Evolutionary conservation across 2,329 filamentous ascomycete species (phyloP).

Genomic region (Reticulascus tulasneorum): DNA sequence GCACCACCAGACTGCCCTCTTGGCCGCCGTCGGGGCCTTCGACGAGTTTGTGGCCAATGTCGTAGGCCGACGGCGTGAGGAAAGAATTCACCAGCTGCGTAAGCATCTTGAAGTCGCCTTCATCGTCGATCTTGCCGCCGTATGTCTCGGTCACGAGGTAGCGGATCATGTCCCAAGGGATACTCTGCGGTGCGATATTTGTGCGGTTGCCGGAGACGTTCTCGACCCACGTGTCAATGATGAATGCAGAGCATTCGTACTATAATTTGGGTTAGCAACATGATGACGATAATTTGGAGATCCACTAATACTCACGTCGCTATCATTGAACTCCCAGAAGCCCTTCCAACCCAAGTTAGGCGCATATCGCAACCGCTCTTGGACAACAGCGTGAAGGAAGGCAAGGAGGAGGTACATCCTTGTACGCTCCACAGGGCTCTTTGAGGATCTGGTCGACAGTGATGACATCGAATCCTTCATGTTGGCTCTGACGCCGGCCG

Average conservation of each 20-base stretch:
- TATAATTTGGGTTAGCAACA: slow-evolving; percentile 29
- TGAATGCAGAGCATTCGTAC: slow-evolving; percentile 96
- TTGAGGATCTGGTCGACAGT: slow-evolving; percentile 69
- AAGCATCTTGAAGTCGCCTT: slow-evolving; percentile 74
- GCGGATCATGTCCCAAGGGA: slow-evolving; percentile 95
- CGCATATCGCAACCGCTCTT: slow-evolving; percentile 90
- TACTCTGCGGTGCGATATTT: slow-evolving; percentile 88
- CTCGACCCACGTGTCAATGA: slow-evolving; percentile 94
- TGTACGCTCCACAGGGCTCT: slow-evolving; percentile 84
- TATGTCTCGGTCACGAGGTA: slow-evolving; percentile 92
- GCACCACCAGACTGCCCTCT: slow-evolving; percentile 65
- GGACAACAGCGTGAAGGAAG: slow-evolving; percentile 92
- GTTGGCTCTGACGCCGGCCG: slow-evolving; percentile 91
- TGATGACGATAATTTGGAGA: slow-evolving; percentile 7
- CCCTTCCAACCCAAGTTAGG: slow-evolving; percentile 95
- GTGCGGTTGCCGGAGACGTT: slow-evolving; percentile 76
- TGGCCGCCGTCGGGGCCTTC: slow-evolving; percentile 58
- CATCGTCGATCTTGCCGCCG: slow-evolving; percentile 94
- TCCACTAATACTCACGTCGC: slow-evolving; percentile 71
- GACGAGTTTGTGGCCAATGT: slow-evolving; percentile 87
- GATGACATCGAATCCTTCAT: slow-evolving; percentile 97
- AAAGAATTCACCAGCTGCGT: slow-evolving; percentile 69
- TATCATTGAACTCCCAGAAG: slow-evolving; percentile 99
- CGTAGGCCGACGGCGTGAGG: slow-evolving; percentile 84
- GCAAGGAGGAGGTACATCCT: slow-evolving; percentile 87